These are phyloP conservation scores for Epithemia pelagica DNA, from an alignment of 108 stramenopile species.

Conservation along the genomic window DNA sequence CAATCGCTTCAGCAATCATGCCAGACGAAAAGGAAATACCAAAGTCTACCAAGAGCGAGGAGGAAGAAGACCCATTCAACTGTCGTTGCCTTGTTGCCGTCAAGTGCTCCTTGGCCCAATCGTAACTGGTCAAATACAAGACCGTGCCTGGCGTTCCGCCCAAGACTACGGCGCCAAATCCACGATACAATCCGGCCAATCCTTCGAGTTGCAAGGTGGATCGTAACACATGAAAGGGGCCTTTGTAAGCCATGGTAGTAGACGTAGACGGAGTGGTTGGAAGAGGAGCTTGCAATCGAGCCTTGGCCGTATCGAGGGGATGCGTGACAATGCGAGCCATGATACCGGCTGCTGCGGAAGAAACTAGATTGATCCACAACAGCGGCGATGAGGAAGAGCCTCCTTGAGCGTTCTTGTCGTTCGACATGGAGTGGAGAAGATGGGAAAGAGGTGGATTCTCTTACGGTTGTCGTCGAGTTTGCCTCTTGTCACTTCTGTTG, in stretches of 20 bases:
- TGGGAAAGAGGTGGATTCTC: too few species aligned
- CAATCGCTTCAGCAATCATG: constrained; percentile 81
- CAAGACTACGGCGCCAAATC: constrained; percentile 82
- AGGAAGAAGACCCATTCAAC: not conserved
- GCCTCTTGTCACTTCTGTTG: too few species aligned
- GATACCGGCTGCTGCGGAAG: constrained; percentile 71
- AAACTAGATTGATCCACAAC: constrained; percentile 51
- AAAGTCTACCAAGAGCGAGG: constrained; percentile 26
- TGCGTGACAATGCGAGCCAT: constrained; percentile 64
- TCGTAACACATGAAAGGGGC: constrained; percentile 58
- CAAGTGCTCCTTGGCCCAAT: constrained; percentile 59
- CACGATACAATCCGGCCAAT: constrained; percentile 86
- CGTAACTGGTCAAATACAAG: constrained; percentile 91
- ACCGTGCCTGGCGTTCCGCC: constrained; percentile 93
- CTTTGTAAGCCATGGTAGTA: constrained; percentile 22
- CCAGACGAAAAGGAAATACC: constrained; percentile 64
- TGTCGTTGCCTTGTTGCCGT: not conserved
- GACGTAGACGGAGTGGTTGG: not conserved
- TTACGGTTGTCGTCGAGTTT: too few species aligned
- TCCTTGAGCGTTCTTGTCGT: too few species aligned
- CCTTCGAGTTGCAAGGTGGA: constrained; percentile 74
- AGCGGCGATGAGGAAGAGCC: not conserved
- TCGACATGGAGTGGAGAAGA: too few species aligned
- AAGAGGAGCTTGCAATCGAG: constrained; percentile 4
- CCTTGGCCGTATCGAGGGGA: constrained; percentile 59